These are phyloP conservation scores for Lactifluus volemus DNA, from an alignment of 768 basidiomycete genomes.

Conservation along the genomic window DNA sequence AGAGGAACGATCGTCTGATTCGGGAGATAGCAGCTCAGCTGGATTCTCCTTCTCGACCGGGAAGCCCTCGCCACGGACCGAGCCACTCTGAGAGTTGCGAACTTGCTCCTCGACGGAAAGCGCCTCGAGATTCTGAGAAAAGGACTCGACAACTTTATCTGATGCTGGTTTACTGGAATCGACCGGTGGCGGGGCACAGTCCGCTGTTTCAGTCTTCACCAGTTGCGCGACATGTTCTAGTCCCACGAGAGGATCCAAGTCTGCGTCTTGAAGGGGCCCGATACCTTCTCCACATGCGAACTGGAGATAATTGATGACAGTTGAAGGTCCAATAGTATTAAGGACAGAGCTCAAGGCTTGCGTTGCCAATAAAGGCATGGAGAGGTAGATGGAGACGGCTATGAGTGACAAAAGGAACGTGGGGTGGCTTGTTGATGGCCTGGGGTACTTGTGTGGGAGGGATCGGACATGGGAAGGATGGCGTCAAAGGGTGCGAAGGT, in stretches of 20 bases:
- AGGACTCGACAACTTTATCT: background rate
- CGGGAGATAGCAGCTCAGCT: slow-evolving; percentile 17
- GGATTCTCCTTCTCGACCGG: slow-evolving; percentile 22
- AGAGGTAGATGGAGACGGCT: slow-evolving; percentile 80
- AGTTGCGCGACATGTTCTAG: slow-evolving; percentile 57
- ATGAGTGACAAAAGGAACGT: slow-evolving; percentile 75
- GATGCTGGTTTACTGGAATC: background rate
- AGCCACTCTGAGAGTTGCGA: background rate
- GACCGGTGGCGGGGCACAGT: background rate
- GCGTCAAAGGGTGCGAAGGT: slow-evolving; percentile 58
- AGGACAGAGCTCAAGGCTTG: slow-evolving; percentile 68
- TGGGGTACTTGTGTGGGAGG: slow-evolving; percentile 30
- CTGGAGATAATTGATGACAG: slow-evolving; percentile 64
- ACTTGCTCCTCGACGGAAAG: slow-evolving; percentile 1
- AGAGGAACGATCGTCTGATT: slow-evolving; percentile 22
- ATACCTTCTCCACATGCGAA: slow-evolving; percentile 75
- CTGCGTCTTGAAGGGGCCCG: slow-evolving; percentile 32
- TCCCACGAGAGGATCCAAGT: slow-evolving; percentile 56
- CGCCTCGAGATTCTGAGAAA: slow-evolving; percentile 6
- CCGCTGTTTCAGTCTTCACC: slow-evolving; percentile 30
- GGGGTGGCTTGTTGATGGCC: slow-evolving; percentile 71
- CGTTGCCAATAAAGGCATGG: slow-evolving; percentile 65
- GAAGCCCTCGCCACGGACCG: background rate
- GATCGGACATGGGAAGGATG: slow-evolving; percentile 38
- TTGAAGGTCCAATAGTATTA: slow-evolving; percentile 68